Conservation (phyloP, 1,284 basidiomycete genomes). For the Boletus sp. region DNA sequence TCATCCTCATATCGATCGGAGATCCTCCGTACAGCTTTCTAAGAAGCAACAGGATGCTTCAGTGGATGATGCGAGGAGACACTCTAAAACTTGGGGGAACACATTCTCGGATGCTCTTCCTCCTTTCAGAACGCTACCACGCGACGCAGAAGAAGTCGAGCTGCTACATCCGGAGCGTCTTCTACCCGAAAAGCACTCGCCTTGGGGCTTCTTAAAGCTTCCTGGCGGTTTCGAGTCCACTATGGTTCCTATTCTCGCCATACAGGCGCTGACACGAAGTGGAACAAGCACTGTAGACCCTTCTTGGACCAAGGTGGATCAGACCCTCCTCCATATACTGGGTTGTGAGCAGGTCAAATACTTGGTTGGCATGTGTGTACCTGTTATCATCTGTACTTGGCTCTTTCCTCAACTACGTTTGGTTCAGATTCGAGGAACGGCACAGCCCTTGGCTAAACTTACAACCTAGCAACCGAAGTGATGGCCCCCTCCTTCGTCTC, state of each 20-base stretch:
- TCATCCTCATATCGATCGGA: slow-evolving; percentile 30
- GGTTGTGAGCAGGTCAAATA: slow-evolving; percentile 41
- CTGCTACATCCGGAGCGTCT: slow-evolving; percentile 36
- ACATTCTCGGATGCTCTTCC: slow-evolving; percentile 24
- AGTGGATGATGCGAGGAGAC: slow-evolving; percentile 30
- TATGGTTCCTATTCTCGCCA: slow-evolving; percentile 46
- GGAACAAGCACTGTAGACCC: slow-evolving; percentile 27
- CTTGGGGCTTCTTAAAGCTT: slow-evolving; percentile 43
- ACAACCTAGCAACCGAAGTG: slow-evolving; percentile 35
- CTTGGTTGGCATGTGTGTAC: slow-evolving; percentile 44
- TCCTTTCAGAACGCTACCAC: slow-evolving; percentile 26
- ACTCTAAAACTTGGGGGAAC: slow-evolving; percentile 29
- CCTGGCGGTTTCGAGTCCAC: slow-evolving; percentile 44
- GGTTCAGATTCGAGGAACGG: slow-evolving; percentile 44
- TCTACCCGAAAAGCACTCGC: slow-evolving; percentile 38
- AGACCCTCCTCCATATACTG: slow-evolving; percentile 41
- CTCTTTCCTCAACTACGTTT: slow-evolving; percentile 4
- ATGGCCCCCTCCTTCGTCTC: slow-evolving; percentile 41
- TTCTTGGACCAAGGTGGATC: slow-evolving; percentile 38
- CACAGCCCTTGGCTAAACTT: slow-evolving; percentile 49
- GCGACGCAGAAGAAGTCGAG: slow-evolving; percentile 34
- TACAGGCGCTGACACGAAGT: slow-evolving; percentile 41
- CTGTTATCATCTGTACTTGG: background rate
- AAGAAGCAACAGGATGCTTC: slow-evolving; percentile 31
- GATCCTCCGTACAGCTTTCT: slow-evolving; percentile 27